Percentiles rank a stretch among this genome's conserved stretches.
phyloP scores from a whole-genome alignment of 257 asterid species.

The Anisodus acutangulus region DNA sequence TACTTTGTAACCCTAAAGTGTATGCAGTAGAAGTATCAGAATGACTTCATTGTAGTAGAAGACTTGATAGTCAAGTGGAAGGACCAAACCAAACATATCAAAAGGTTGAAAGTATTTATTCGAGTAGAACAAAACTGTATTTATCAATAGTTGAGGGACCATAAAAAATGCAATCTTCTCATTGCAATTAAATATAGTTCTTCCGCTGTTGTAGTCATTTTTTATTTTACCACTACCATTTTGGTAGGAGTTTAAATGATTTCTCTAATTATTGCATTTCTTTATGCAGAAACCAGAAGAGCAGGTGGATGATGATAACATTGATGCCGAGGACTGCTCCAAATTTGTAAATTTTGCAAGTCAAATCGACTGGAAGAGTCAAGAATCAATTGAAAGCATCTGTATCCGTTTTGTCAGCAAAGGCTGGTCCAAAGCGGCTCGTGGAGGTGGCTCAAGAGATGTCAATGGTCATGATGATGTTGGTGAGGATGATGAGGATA shows the following conservation, averaged over 20 bases:
- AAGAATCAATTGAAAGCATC: conserved; percentile 57
- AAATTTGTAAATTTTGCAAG: conserved; percentile 53
- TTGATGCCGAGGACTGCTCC: conserved; percentile 79
- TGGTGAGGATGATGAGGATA: conserved; percentile 53
- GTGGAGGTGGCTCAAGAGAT: conserved; percentile 57
- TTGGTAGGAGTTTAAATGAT: conserved; percentile 16
- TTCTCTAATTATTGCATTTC: conserved; percentile 1
- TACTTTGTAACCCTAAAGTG: neutral
- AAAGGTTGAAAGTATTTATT: neutral
- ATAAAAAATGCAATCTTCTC: neutral
- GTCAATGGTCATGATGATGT: conserved; percentile 41
- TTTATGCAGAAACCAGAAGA: conserved; percentile 60
- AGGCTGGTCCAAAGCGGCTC: conserved; percentile 85
- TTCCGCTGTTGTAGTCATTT: neutral
- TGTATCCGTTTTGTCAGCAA: conserved; percentile 92
- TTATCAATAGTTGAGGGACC: neutral
- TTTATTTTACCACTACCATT: conserved; percentile 7
- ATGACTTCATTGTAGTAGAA: conserved; percentile 4
- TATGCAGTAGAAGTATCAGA: conserved; percentile 5
- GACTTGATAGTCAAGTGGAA: neutral
- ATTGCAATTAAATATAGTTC: neutral
- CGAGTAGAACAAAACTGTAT: neutral
- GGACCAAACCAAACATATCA: neutral
- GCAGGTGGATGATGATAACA: conserved; percentile 49
- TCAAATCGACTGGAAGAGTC: conserved; percentile 60